Evolutionary conservation across 305 asterid species (phyloP), one percentile per base, ranked within the genome.

Genomic region (Rubia balearica): DNA sequence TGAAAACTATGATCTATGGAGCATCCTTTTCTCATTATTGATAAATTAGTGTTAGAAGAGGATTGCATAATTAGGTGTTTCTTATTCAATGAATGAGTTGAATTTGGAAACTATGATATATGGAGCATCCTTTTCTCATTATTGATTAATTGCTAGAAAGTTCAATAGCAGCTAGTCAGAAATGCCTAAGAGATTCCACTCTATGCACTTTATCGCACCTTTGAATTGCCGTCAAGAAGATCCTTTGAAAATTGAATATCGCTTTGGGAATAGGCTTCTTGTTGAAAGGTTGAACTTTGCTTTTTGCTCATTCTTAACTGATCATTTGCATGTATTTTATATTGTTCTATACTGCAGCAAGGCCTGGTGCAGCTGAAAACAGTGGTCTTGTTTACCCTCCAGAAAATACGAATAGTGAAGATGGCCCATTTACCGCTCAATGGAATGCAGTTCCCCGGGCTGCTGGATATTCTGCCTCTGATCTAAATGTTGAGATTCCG

Each of bases 321-420:
- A 49, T 19, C 43, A 64, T 53, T 30, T 73, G 36, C 48, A 64
- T 69, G 38, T 57, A 19, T 27, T 51, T 21, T 42, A 38, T 41
- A 1, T 63, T 3, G 14, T 78, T 67, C 51, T 71, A 24, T 38
- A 7, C 61, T 73, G 80, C 87, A 88, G 92, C 82, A 68, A 81
- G 88, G 82, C 76, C 71, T 17, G 74, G 83, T 74, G 81, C 79
- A 75, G 66, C 91, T 69, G 96, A 85, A 76, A 75, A 81, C 69
- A 68, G 78, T 75, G 78, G 78, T 77, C 68, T 83, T 76, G 69
- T 64, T 73, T 84, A 87, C 81, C 86, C 86, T 60, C 82, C 74
- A 70, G 87, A 82, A 63, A 82, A 83, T 75, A 69, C 75, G 75
- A 59, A 81, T 21, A 61, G 72, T 51, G 86, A 85, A 48, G 82